Evolutionary conservation across 1,284 basidiomycete genomes (phyloP), one percentile per base, ranked within the genome.

Genomic region (Thelephora terrestris): DNA sequence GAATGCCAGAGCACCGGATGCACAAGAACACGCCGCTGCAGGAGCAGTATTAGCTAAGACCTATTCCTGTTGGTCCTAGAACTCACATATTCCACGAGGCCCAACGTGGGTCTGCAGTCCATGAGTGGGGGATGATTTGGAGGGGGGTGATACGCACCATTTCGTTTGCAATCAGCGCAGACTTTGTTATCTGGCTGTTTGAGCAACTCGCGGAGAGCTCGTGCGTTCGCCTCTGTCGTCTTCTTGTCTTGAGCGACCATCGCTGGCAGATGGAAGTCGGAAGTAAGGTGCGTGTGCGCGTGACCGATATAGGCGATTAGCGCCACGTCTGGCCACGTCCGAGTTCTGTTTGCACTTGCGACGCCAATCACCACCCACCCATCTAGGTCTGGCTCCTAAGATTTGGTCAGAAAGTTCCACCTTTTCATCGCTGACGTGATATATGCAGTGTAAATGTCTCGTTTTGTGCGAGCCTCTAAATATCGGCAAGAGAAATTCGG

Each of bases 1-100:
- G 95, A 50, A 98, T 90, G 29, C 95, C 95, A n/a, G 93, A 97
- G 69, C 95, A 99, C 51, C 95, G 80, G 57, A 99, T 98, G 64
- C 95, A 99, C 36, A 97, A 71, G 63, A 91, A 96, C 3, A 92
- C 87, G 27, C 93, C 93, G 25, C 90, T 91, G 55, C 32, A 55
- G 17, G 47, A 7, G 35, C 7, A 52, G 38, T 18, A 21, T 42
- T 42, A 42, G 16, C 39, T 10, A n/a, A 1, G 39, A n/a, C n/a
- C n/a, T 7, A 23, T n/a, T 12, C 20, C n/a, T 21, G 7, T 42
- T 40, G 34, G 23, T n/a, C 16, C 21, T 16, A 49, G 52, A 47
- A 63, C 81, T 58, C 64, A 92, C 82, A 98, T 67, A 64, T 98
- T 99, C 91, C 94, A 97, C 2, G 92, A 94, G 18, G 95, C 95